Percentiles rank a stretch among this genome's conserved stretches.
Conservation (phyloP, 1,284 basidiomycete species). For the Xerocomus amazonicus region DNA sequence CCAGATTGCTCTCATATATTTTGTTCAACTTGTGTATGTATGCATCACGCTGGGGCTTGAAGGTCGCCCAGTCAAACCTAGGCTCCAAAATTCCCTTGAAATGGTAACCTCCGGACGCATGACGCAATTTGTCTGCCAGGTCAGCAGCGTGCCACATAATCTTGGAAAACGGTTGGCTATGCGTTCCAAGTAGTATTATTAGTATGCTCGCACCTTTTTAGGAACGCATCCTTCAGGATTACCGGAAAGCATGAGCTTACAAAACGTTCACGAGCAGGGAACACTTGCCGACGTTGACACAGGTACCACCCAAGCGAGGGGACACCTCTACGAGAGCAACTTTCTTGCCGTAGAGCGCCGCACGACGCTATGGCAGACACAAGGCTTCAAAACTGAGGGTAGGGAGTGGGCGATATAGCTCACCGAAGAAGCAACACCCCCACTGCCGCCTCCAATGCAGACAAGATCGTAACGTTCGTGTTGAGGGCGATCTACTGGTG, state of each 20-base stretch:
- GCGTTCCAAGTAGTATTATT: slow-evolving; percentile 9
- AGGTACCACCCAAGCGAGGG: slow-evolving; percentile 86
- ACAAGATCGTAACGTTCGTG: slow-evolving; percentile 68
- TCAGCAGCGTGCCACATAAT: slow-evolving; percentile 99
- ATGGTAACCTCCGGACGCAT: slow-evolving; percentile 78
- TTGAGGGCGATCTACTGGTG: slow-evolving; percentile 64
- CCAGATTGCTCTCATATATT: slow-evolving; percentile 89
- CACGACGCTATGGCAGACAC: slow-evolving; percentile 58
- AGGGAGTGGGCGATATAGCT: slow-evolving; percentile 3
- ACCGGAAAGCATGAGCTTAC: slow-evolving; percentile 7
- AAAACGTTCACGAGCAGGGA: neutral
- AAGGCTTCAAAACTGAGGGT: neutral
- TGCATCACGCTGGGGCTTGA: slow-evolving; percentile 94
- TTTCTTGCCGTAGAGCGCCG: slow-evolving; percentile 91
- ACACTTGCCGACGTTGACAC: slow-evolving; percentile 86
- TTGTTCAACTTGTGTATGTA: slow-evolving; percentile 91
- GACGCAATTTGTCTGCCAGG: slow-evolving; percentile 78
- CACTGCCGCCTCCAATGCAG: slow-evolving; percentile 82
- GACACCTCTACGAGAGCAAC: slow-evolving; percentile 86
- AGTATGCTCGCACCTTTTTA: slow-evolving; percentile 60
- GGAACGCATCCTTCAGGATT: slow-evolving; percentile 71
- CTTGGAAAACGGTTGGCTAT: slow-evolving; percentile 39
- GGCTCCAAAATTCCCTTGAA: slow-evolving; percentile 56
- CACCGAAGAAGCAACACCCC: slow-evolving; percentile 76
- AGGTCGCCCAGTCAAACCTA: slow-evolving; percentile 84